A percentile compares a stretch with the other conserved stretches of the same genome.
These are phyloP conservation scores for Plantago ovata DNA, from an alignment of 257 asterid genomes.

Conservation along the genomic window DNA sequence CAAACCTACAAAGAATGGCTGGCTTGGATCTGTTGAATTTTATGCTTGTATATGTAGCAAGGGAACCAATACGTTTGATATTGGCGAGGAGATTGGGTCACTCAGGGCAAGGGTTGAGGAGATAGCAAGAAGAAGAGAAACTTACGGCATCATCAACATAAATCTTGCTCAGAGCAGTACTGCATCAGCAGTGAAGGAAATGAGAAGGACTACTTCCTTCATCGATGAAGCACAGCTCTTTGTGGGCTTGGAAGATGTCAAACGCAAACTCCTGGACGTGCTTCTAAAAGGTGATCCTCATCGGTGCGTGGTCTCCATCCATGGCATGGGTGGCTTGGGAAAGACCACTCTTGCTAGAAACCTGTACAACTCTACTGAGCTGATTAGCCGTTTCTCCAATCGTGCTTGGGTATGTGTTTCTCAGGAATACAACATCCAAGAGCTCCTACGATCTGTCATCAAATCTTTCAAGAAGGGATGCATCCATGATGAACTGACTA, in stretches of 20 bases:
- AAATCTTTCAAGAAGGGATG: background rate
- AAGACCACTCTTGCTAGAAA: background rate
- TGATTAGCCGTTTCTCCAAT: background rate
- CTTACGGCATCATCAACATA: background rate
- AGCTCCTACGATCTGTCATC: background rate
- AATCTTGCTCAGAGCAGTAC: background rate
- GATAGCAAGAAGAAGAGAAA: background rate
- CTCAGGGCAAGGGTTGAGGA: background rate
- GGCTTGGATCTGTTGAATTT: background rate
- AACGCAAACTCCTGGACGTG: background rate
- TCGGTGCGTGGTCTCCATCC: background rate
- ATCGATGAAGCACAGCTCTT: background rate
- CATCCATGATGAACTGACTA: background rate
- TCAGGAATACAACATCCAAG: background rate
- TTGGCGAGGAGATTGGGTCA: background rate
- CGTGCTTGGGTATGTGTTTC: background rate
- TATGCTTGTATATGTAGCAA: background rate
- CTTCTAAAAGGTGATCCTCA: background rate
- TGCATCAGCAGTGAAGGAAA: background rate
- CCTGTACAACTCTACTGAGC: background rate
- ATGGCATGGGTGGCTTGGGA: background rate
- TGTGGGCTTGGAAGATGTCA: background rate
- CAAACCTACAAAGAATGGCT: background rate
- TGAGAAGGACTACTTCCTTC: slow-evolving; percentile 3
- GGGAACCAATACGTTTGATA: background rate